Evolutionary conservation across 164 flowering plant species (phyloP), one percentile per base, ranked within the genome.

Genomic region (Vitis labrusca): DNA sequence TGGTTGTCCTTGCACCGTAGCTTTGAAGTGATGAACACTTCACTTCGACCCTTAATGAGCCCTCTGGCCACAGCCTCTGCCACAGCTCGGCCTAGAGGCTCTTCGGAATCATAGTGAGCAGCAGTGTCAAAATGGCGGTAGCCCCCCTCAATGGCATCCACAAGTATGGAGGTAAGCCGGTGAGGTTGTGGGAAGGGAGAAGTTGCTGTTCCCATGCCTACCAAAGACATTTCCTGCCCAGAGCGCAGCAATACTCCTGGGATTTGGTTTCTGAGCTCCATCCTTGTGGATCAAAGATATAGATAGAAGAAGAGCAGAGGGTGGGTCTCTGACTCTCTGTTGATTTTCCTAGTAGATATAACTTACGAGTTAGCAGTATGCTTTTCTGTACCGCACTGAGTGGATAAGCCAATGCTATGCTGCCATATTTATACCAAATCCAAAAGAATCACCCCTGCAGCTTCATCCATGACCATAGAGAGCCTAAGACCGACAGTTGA

Each of bases 11-110:
- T 23, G 64, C 76, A 66, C 82, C 82, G 74, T n/a, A 84, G 52
- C 70, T 84, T 84, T 30, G 87, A 70, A 1, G 87, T 84, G 61
- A 84, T 70, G 69, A 80, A 84, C 11, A 84, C 47, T 29, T 80
- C 82, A 1, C 63, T 63, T 0, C 85, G 65, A 6, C 68, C 61
- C 50, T 76, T 68, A 63, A 84, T 67, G 9, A 82, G 70, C 5
- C 83, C 82, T 23, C 23, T 23, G 1, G 23, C 16, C 23, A 29
- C 29, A 57, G 55, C 17, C 48, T 57, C 14, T 13, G 49, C 59
- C 59, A 56, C 59, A 9, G 59, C 59, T 56, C 59, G 59, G 59
- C 59, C 59, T 13, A 56, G 59, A 8, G 59, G 16, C 59, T 15
- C 59, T 16, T 56, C 59, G 59, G 59, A 56, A 19, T 0, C 16